Evolutionary conservation across 805 yeast genomes (phyloP).

Genomic region (Candida montana): DNA sequence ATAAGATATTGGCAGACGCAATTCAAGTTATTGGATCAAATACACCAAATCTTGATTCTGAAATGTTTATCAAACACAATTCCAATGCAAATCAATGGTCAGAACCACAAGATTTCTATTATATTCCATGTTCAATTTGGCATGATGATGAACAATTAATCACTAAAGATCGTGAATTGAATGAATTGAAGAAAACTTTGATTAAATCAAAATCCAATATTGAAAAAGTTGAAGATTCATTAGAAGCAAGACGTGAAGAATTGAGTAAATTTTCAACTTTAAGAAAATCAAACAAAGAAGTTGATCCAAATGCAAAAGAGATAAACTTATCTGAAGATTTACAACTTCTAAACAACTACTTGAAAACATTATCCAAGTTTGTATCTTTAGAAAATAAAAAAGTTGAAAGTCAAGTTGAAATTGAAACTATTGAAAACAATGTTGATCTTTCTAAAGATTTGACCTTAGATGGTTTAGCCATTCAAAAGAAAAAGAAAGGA

Average conservation of each 20-base stretch:
- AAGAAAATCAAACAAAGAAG: constrained; percentile 31
- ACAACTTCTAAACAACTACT: constrained; percentile 45
- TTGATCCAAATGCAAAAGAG: constrained; percentile 35
- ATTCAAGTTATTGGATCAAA: constrained; percentile 62
- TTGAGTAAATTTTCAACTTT: constrained; percentile 27
- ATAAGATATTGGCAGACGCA: constrained; percentile 41
- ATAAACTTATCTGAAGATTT: constrained; percentile 32
- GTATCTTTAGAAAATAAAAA: constrained; percentile 69
- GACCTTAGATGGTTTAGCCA: constrained; percentile 46
- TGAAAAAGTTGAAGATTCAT: constrained; percentile 23
- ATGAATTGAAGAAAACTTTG: constrained; percentile 44
- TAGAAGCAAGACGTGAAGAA: constrained; percentile 27
- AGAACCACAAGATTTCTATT: constrained; percentile 82
- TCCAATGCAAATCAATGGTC: constrained; percentile 50
- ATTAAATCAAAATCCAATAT: constrained; percentile 33
- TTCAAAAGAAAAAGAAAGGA: constrained; percentile 48
- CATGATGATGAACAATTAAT: constrained; percentile 86
- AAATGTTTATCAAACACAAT: constrained; percentile 92
- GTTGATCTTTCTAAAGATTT: constrained; percentile 57
- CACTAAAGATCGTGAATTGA: constrained; percentile 47
- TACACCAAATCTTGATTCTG: constrained; percentile 67
- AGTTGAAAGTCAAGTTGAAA: constrained; percentile 76
- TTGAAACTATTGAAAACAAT: constrained; percentile 83
- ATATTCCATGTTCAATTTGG: constrained; percentile 90
- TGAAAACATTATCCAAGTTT: constrained; percentile 53